Percentiles rank a stretch among this genome's conserved stretches.
phyloP scores from a whole-genome alignment of 2,329 filamentous ascomycete genomes.

The Ramichloridium luteum region DNA sequence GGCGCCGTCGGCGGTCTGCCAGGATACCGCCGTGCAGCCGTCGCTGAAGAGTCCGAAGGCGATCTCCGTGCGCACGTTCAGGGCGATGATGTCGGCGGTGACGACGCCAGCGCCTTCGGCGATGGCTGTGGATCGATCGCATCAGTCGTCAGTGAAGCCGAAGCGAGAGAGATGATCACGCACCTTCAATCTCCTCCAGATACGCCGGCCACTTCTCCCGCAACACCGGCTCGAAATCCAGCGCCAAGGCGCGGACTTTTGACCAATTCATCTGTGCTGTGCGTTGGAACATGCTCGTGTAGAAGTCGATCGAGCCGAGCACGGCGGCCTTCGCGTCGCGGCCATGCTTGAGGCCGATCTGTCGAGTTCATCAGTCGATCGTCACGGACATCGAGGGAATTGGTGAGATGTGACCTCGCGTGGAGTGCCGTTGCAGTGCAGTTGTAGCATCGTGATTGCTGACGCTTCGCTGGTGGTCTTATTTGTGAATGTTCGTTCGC shows the following conservation, averaged over 20 bases:
- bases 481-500: no score
- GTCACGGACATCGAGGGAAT: background rate
- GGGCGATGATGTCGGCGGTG: slow-evolving; percentile 42
- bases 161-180: no score
- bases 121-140: slow-evolving; percentile 37
- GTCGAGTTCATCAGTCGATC: background rate
- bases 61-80: slow-evolving; percentile 48
- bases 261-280: slow-evolving; percentile 37
- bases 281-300: slow-evolving; percentile 34
- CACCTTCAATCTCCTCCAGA: slow-evolving; percentile 32
- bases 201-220: slow-evolving; percentile 31
- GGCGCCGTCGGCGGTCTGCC: slow-evolving; percentile 23
- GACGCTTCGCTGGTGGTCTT: no score
- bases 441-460: slow-evolving; percentile 29
- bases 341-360: slow-evolving; percentile 42
- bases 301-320: slow-evolving; percentile 34
- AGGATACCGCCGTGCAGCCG: slow-evolving; percentile 44
- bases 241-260: slow-evolving; percentile 34
- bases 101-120: slow-evolving; percentile 37
- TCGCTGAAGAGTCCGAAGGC: slow-evolving; percentile 46
- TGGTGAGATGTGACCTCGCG: slow-evolving; percentile 27
- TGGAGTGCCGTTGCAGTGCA: slow-evolving; percentile 32
- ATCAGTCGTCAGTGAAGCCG: no score
- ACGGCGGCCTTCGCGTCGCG: slow-evolving; percentile 29
- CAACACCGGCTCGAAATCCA: slow-evolving; percentile 36